Conservation (phyloP, 2,329 filamentous ascomycete genomes). For the Xylariaceae sp. region DNA sequence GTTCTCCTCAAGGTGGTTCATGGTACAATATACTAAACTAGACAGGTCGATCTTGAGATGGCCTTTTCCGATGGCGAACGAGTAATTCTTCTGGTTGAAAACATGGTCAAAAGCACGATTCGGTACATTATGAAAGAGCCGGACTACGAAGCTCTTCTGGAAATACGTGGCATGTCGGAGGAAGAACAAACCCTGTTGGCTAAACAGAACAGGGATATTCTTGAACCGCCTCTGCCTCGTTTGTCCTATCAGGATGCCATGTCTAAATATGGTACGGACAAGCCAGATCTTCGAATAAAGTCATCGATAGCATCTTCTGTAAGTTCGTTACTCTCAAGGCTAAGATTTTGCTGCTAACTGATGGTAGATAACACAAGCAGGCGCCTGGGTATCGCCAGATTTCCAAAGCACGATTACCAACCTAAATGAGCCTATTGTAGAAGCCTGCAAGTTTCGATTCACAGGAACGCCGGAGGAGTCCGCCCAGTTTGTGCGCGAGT, state of each 20-base stretch:
- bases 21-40: slow-evolving; percentile 5
- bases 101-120: slow-evolving; percentile 41
- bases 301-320: slow-evolving; percentile 47
- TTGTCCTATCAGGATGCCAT: slow-evolving; percentile 70
- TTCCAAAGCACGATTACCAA: slow-evolving; percentile 71
- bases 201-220: not conserved
- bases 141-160: slow-evolving; percentile 13
- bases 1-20: slow-evolving; percentile 11
- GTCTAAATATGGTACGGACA: slow-evolving; percentile 77
- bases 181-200: too few relatives aligned
- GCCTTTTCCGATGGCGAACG: slow-evolving; percentile 68
- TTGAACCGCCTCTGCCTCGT: not conserved
- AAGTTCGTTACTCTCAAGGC: slow-evolving; percentile 19
- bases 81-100: slow-evolving; percentile 60
- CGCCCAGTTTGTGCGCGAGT: slow-evolving; percentile 45
- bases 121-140: slow-evolving; percentile 22
- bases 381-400: slow-evolving; percentile 54
- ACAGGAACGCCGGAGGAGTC: slow-evolving; percentile 42
- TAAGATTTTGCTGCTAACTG: slow-evolving; percentile 21
- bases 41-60: slow-evolving; percentile 86
- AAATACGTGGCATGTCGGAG: too few relatives aligned
- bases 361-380: slow-evolving; percentile 57
- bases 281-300: slow-evolving; percentile 76
- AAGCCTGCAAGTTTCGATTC: slow-evolving; percentile 65
- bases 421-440: slow-evolving; percentile 62